Evolutionary conservation across 331 rosid genomes (phyloP).

Genomic region (Quercus lobata): DNA sequence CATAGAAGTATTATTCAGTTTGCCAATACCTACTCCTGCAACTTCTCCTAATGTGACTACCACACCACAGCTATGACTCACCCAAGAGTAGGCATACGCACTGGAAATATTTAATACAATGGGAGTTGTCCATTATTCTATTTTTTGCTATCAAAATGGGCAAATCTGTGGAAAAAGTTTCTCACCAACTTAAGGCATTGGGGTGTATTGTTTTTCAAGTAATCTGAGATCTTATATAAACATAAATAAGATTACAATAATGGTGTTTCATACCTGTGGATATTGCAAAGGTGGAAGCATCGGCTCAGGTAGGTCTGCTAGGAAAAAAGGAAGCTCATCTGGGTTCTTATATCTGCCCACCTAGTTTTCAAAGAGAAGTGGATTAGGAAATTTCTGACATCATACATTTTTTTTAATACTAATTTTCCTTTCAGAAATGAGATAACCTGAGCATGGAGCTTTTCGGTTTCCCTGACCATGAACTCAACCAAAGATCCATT

Average conservation of each 20-base stretch:
- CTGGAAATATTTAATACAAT: not conserved
- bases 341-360: constrained; percentile 63
- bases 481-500: constrained; percentile 55
- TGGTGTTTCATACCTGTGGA: constrained; percentile 40
- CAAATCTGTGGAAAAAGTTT: not conserved
- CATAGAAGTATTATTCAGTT: not conserved
- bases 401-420: not conserved
- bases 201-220: constrained; percentile 1
- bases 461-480: constrained; percentile 61
- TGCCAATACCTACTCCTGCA: not conserved
- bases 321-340: constrained; percentile 60
- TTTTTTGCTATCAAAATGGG: not conserved
- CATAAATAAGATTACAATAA: not conserved
- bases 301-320: constrained; percentile 37
- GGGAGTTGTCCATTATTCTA: not conserved
- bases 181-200: not conserved
- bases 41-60: not conserved
- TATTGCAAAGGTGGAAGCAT: constrained; percentile 59
- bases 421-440: not conserved
- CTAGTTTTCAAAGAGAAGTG: constrained; percentile 30
- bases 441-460: constrained; percentile 62
- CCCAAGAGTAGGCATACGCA: not conserved
- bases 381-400: constrained; percentile 7
- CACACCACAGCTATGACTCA: not conserved
- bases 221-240: not conserved